A percentile compares a stretch with the other conserved stretches of the same genome.
These are phyloP conservation scores for Populus tremula DNA, from an alignment of 345 rosid genomes.

Conservation along the genomic window DNA sequence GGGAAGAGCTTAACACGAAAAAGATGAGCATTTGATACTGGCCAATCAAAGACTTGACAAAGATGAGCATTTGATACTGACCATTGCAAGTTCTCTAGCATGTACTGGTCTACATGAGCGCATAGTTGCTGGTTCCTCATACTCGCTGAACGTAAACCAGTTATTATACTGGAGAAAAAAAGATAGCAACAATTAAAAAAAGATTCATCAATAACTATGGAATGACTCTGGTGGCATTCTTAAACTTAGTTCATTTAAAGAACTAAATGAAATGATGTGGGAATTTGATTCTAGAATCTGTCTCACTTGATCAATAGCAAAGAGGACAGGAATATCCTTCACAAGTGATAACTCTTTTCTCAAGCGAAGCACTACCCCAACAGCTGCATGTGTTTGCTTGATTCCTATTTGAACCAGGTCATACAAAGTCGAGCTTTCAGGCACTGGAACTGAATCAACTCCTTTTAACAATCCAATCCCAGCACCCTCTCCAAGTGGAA, in stretches of 20 bases:
- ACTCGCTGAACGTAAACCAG: constrained; percentile 97
- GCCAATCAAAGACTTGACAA: background rate
- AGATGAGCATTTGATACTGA: constrained; percentile 24
- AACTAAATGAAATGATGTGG: background rate
- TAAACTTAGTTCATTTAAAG: background rate
- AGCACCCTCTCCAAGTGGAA: constrained; percentile 85
- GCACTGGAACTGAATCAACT: constrained; percentile 52
- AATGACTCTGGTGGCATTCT: background rate
- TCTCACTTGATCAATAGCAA: constrained; percentile 94
- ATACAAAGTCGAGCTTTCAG: constrained; percentile 67
- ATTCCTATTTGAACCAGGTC: constrained; percentile 81
- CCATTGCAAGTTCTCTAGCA: constrained; percentile 90
- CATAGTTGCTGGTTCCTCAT: constrained; percentile 74
- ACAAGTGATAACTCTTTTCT: constrained; percentile 87
- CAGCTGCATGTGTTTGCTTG: constrained; percentile 77
- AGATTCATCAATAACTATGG: background rate
- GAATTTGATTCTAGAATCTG: background rate
- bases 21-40: too few relatives aligned
- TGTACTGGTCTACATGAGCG: constrained; percentile 74
- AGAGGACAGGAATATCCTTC: constrained; percentile 80
- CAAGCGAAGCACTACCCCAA: constrained; percentile 71
- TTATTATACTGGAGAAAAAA: constrained; percentile 65
- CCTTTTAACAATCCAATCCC: constrained; percentile 92
- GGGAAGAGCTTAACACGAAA: background rate
- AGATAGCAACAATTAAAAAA: constrained; percentile 22